Percentiles rank a stretch among this genome's conserved stretches.
Conservation (phyloP, 345 rosid species). For the Sonneratia caseolaris region DNA sequence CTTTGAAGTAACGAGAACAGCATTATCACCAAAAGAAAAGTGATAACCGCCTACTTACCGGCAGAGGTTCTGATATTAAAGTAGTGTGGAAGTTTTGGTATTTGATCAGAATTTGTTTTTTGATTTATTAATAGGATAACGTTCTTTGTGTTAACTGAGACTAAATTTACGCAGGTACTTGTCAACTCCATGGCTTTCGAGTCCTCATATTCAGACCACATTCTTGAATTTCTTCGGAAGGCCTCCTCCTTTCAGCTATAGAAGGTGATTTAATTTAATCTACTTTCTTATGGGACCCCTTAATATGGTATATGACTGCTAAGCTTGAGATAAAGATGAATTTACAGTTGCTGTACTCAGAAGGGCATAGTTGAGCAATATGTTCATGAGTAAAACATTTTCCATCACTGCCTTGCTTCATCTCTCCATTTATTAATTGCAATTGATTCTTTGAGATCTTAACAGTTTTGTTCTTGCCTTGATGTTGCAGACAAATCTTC, state of each 20-base stretch:
- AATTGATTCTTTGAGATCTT: not conserved
- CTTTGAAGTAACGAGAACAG: not conserved
- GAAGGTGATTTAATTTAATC: conserved; percentile 30
- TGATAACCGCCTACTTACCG: not conserved
- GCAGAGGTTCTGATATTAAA: not conserved
- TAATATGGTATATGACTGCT: not conserved
- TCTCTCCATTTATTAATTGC: not conserved
- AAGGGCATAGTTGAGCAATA: not conserved
- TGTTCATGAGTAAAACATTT: not conserved
- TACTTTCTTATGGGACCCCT: not conserved
- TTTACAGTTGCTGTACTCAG: not conserved
- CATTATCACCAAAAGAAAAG: not conserved
- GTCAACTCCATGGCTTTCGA: conserved; percentile 75
- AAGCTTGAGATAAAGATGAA: not conserved
- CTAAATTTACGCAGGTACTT: conserved; percentile 34
- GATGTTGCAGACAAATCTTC: conserved; percentile 47
- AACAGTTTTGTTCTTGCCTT: not conserved
- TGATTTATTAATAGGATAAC: not conserved
- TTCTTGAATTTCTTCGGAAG: conserved; percentile 58
- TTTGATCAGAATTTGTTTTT: not conserved
- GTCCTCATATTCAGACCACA: conserved; percentile 76
- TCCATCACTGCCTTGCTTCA: not conserved
- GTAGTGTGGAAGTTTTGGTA: not conserved
- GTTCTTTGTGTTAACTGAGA: not conserved
- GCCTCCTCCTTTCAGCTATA: conserved; percentile 69